These are phyloP conservation scores for Drechslerella stenobrocha DNA, from an alignment of 2,329 filamentous ascomycete species.

Conservation along the genomic window DNA sequence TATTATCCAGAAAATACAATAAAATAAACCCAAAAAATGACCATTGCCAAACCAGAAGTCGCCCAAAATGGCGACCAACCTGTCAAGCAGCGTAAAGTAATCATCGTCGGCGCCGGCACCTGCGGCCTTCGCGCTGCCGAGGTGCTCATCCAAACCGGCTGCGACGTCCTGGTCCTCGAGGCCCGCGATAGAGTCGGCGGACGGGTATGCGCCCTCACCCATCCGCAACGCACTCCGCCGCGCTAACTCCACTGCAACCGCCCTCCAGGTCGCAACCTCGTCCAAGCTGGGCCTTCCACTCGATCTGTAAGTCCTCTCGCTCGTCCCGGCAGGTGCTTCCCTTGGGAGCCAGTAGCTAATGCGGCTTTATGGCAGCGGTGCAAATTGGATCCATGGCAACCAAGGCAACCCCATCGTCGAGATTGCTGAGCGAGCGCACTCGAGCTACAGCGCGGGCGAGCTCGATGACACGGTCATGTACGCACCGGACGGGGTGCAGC, in stretches of 20 bases:
- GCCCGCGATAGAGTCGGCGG: slow-evolving; percentile 70
- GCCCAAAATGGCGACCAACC: slow-evolving; percentile 10
- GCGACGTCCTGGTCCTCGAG: slow-evolving; percentile 70
- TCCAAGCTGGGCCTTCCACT: slow-evolving; percentile 40
- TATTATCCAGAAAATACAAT: background rate
- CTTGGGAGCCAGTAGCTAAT: slow-evolving; percentile 50
- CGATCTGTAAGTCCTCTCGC: slow-evolving; percentile 36
- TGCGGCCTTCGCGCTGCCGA: slow-evolving; percentile 73
- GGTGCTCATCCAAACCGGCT: slow-evolving; percentile 66
- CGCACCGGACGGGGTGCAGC: slow-evolving; percentile 62
- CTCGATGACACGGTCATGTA: slow-evolving; percentile 60
- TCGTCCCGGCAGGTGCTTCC: no score
- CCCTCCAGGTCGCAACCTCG: slow-evolving; percentile 55
- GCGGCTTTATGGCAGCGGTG: slow-evolving; percentile 59
- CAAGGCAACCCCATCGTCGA: slow-evolving; percentile 71
- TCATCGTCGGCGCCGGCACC: slow-evolving; percentile 71
- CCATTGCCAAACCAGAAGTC: slow-evolving; percentile 9
- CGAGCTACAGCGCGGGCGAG: slow-evolving; percentile 50
- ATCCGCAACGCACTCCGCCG: slow-evolving; percentile 14
- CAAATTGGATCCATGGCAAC: slow-evolving; percentile 81
- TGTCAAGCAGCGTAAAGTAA: slow-evolving; percentile 61
- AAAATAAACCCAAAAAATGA: slow-evolving; percentile 16
- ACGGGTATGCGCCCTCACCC: slow-evolving; percentile 57
- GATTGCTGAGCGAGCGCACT: slow-evolving; percentile 66
- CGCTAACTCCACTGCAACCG: slow-evolving; percentile 54